A percentile compares a stretch with the other conserved stretches of the same genome.
Conservation (phyloP, 2,329 filamentous ascomycete genomes). For the Colletotrichum eremochloae region DNA sequence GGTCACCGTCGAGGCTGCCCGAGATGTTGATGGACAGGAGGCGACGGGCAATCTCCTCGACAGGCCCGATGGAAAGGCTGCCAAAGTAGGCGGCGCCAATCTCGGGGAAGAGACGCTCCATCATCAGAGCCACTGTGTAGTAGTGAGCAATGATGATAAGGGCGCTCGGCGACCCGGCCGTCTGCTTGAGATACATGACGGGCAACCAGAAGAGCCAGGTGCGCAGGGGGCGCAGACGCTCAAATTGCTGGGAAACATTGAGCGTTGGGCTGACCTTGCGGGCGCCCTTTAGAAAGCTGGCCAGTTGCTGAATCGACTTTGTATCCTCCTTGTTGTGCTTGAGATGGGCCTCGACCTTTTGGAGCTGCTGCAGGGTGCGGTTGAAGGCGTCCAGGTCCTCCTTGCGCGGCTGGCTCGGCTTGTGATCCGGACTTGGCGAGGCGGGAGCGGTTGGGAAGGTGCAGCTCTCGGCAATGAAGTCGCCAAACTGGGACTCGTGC, state of each 20-base stretch:
- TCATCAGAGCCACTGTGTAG: slow-evolving; percentile 87
- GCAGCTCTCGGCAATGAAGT: slow-evolving; percentile 85
- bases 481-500: slow-evolving; percentile 86
- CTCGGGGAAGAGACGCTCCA: slow-evolving; percentile 93
- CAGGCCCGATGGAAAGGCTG: slow-evolving; percentile 80
- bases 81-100: slow-evolving; percentile 91
- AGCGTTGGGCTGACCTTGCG: slow-evolving; percentile 78
- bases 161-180: slow-evolving; percentile 80
- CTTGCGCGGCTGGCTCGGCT: slow-evolving; percentile 72
- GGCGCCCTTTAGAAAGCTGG: slow-evolving; percentile 79
- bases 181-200: slow-evolving; percentile 83
- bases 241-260: slow-evolving; percentile 87
- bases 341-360: slow-evolving; percentile 76
- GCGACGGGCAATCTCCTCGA: slow-evolving; percentile 87
- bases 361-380: slow-evolving; percentile 74
- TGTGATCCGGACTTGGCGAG: slow-evolving; percentile 72
- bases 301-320: slow-evolving; percentile 76
- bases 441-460: slow-evolving; percentile 77
- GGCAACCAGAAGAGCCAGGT: slow-evolving; percentile 98
- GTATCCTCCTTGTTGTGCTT: slow-evolving; percentile 78
- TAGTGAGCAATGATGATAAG: slow-evolving; percentile 90
- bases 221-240: slow-evolving; percentile 87
- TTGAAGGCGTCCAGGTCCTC: slow-evolving; percentile 79
- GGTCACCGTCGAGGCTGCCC: slow-evolving; percentile 67
- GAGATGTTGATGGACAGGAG: slow-evolving; percentile 77